A percentile compares a stretch with the other conserved stretches of the same genome.
These are phyloP conservation scores for Kodamaea derodonti DNA, from an alignment of 1,139 yeast species.

Conservation along the genomic window DNA sequence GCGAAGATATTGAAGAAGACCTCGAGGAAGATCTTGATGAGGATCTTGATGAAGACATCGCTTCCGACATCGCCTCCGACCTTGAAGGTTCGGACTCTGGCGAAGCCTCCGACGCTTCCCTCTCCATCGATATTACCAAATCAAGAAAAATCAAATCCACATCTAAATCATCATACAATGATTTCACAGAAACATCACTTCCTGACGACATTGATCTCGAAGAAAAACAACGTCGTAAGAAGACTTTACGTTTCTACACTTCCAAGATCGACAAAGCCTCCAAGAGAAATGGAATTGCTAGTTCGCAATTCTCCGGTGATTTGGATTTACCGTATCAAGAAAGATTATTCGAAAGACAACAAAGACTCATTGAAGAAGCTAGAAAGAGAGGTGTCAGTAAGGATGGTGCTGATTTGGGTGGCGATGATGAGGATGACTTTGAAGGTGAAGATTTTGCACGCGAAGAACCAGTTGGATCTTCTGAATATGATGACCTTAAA, in stretches of 20 bases:
- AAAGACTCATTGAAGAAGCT: constrained; percentile 83
- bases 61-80: constrained; percentile 16
- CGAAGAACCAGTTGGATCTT: constrained; percentile 18
- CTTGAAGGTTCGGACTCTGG: constrained; percentile 15
- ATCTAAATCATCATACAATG: constrained; percentile 30
- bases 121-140: constrained; percentile 49
- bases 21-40: constrained; percentile 21
- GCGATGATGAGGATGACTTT: constrained; percentile 46
- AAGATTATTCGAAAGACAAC: constrained; percentile 83
- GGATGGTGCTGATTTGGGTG: constrained; percentile 55
- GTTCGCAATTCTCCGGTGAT: constrained; percentile 71
- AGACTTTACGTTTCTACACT: constrained; percentile 89
- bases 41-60: constrained; percentile 21
- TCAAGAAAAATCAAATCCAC: constrained; percentile 43
- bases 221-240: constrained; percentile 79
- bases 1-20: constrained; percentile 26
- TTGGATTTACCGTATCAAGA: constrained; percentile 91
- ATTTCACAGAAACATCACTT: constrained; percentile 60
- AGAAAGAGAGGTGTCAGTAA: constrained; percentile 69
- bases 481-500: constrained; percentile 46
- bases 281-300: constrained; percentile 36
- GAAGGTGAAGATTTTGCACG: constrained; percentile 32
- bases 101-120: constrained; percentile 12
- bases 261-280: constrained; percentile 89
- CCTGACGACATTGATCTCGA: constrained; percentile 77